These are phyloP conservation scores for Teratosphaeria epicoccoides DNA, from an alignment of 2,329 filamentous ascomycete species.

Conservation along the genomic window DNA sequence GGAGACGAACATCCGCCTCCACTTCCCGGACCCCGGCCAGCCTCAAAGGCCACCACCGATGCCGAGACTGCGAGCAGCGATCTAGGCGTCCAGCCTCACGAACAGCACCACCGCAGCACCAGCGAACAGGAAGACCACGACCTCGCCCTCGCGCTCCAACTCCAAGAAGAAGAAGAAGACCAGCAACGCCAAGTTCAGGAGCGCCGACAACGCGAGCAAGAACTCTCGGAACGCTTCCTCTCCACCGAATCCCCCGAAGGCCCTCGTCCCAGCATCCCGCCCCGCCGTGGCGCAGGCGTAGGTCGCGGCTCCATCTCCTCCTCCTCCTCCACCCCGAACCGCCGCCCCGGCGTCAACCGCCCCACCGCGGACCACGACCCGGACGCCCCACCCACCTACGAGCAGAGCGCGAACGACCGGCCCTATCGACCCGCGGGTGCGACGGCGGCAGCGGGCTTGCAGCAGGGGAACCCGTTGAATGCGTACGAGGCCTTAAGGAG, in stretches of 20 bases:
- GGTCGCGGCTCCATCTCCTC: too few species aligned
- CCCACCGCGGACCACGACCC: conserved; percentile 33
- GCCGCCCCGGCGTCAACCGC: conserved; percentile 7
- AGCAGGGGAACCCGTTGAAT: conserved; percentile 25
- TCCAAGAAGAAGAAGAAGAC: conserved; percentile 90
- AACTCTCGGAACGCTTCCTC: conserved; percentile 60
- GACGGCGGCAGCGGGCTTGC: conserved; percentile 12
- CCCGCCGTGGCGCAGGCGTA: conserved; percentile 7
- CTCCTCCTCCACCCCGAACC: not conserved
- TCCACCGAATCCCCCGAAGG: conserved; percentile 38
- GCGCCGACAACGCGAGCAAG: conserved; percentile 54
- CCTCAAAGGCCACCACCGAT: not conserved
- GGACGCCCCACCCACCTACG: conserved; percentile 53
- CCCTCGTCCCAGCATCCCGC: conserved; percentile 17
- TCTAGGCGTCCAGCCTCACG: conserved; percentile 8
- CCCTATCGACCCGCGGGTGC: conserved; percentile 35
- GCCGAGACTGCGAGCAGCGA: not conserved
- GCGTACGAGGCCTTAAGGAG: conserved; percentile 23
- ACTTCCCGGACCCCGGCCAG: conserved; percentile 17
- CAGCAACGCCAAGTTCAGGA: conserved; percentile 50
- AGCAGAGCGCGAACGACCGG: conserved; percentile 49
- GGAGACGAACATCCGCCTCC: not conserved
- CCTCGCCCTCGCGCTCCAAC: conserved; percentile 75
- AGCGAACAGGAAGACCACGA: conserved; percentile 74
- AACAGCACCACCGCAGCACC: conserved; percentile 25